A percentile compares a stretch with the other conserved stretches of the same genome.
phyloP scores from a whole-genome alignment of 1,284 basidiomycete species.

The Ustilago loliicola region DNA sequence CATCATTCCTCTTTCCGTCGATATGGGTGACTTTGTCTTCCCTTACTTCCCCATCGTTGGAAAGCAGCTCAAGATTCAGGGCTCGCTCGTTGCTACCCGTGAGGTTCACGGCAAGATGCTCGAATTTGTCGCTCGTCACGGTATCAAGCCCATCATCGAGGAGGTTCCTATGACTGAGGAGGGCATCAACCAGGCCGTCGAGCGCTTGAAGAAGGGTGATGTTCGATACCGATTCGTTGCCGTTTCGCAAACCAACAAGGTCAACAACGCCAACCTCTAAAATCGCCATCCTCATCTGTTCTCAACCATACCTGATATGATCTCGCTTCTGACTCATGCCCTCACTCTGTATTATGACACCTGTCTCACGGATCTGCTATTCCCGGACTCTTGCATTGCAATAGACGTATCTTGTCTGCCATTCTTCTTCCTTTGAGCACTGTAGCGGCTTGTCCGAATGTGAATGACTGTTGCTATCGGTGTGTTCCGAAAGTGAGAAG shows the following conservation, averaged over 20 bases:
- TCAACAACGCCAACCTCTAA: constrained; percentile 42
- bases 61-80: constrained; percentile 60
- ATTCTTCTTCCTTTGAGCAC: neutral
- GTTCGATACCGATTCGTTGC: constrained; percentile 67
- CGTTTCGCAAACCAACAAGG: constrained; percentile 51
- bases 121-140: constrained; percentile 56
- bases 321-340: constrained; percentile 4
- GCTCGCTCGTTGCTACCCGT: constrained; percentile 61
- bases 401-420: neutral
- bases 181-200: constrained; percentile 61
- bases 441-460: too few relatives aligned
- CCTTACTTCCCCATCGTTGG: constrained; percentile 63
- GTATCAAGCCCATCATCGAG: constrained; percentile 63
- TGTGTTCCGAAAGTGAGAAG: neutral
- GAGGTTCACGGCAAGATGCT: constrained; percentile 64
- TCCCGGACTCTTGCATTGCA: neutral
- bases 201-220: constrained; percentile 64
- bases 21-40: constrained; percentile 36
- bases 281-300: neutral
- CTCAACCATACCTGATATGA: neutral
- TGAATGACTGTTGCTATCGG: neutral
- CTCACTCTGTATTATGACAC: constrained; percentile 4
- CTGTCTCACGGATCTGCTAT: neutral
- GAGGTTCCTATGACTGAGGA: constrained; percentile 66
- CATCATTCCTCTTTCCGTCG: constrained; percentile 64